Evolutionary conservation across 1,284 basidiomycete species (phyloP).

Genomic region (Austropuccinia psidii): DNA sequence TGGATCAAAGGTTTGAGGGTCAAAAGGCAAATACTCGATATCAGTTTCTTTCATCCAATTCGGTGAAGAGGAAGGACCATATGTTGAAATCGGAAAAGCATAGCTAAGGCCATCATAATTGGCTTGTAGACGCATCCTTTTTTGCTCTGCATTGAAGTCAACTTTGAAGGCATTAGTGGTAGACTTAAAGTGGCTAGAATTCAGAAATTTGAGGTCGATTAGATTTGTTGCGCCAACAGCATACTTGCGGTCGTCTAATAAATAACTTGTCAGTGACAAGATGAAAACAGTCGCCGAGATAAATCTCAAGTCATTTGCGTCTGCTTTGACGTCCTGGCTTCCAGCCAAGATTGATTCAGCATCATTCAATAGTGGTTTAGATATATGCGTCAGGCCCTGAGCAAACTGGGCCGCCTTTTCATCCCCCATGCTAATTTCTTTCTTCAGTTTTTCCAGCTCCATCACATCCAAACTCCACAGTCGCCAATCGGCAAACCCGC

Average conservation of each 20-base stretch:
- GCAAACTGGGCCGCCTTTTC: constrained; percentile 38
- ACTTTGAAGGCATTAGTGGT: not conserved
- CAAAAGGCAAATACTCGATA: constrained; percentile 38
- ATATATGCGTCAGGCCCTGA: constrained; percentile 36
- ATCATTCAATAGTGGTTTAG: constrained; percentile 9
- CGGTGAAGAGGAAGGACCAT: constrained; percentile 29
- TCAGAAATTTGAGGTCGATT: constrained; percentile 8
- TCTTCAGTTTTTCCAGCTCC: constrained; percentile 40
- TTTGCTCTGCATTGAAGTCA: not conserved
- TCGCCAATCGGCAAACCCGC: constrained; percentile 41
- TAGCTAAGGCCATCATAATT: constrained; percentile 40
- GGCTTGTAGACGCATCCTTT: constrained; percentile 9
- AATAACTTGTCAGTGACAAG: constrained; percentile 3
- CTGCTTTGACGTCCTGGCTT: not conserved
- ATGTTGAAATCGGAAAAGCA: constrained; percentile 41
- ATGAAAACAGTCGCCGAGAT: not conserved
- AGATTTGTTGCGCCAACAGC: constrained; percentile 38
- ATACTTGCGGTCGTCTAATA: not conserved
- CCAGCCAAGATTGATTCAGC: constrained; percentile 16
- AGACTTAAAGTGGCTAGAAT: not conserved
- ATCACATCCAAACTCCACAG: constrained; percentile 42
- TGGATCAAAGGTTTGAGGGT: constrained; percentile 42
- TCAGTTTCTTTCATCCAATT: not conserved
- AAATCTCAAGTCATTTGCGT: not conserved
- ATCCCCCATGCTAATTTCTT: constrained; percentile 37